Percentiles rank a stretch among this genome's conserved stretches.
phyloP scores from a whole-genome alignment of 2,329 filamentous ascomycete genomes.

The Calonectria hawksworthii region DNA sequence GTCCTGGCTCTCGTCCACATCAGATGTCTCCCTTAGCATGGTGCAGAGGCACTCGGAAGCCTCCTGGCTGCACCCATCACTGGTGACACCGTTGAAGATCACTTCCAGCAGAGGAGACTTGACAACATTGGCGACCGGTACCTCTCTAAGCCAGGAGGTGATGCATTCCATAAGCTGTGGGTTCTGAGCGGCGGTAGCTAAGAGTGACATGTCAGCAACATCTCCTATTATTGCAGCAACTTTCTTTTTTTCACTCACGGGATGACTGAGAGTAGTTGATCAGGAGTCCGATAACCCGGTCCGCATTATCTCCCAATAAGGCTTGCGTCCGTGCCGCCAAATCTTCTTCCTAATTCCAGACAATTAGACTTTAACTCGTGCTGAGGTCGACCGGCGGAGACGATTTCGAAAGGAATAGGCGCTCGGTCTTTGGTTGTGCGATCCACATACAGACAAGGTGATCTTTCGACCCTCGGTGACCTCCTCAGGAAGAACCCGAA shows the following conservation, averaged over 20 bases:
- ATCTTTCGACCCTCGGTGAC: conserved; percentile 99
- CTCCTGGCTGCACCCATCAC: conserved; percentile 84
- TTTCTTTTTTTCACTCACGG: conserved; percentile 70
- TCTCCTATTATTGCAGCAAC: neutral
- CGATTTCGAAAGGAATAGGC: conserved; percentile 50
- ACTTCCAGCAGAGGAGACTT: conserved; percentile 87
- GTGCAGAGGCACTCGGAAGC: conserved; percentile 94
- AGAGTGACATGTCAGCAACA: conserved; percentile 35
- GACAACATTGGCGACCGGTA: conserved; percentile 86
- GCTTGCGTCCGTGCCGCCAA: conserved; percentile 87
- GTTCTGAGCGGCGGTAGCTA: conserved; percentile 84
- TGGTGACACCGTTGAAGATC: conserved; percentile 82
- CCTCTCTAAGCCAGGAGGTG: conserved; percentile 95
- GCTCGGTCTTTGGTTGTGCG: conserved; percentile 63
- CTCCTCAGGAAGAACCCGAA: conserved; percentile 97
- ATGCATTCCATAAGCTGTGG: conserved; percentile 95
- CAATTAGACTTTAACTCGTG: conserved; percentile 54
- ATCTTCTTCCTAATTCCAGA: conserved; percentile 89
- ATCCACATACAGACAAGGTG: conserved; percentile 96
- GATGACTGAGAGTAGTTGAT: conserved; percentile 94
- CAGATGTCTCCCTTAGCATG: conserved; percentile 90
- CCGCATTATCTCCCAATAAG: conserved; percentile 90
- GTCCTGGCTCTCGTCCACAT: conserved; percentile 90
- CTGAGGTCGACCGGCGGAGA: conserved; percentile 54
- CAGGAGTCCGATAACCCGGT: conserved; percentile 87